A percentile compares a stretch with the other conserved stretches of the same genome.
phyloP scores from a whole-genome alignment of 2,329 filamentous ascomycete genomes.

The Colletotrichum falcatum region DNA sequence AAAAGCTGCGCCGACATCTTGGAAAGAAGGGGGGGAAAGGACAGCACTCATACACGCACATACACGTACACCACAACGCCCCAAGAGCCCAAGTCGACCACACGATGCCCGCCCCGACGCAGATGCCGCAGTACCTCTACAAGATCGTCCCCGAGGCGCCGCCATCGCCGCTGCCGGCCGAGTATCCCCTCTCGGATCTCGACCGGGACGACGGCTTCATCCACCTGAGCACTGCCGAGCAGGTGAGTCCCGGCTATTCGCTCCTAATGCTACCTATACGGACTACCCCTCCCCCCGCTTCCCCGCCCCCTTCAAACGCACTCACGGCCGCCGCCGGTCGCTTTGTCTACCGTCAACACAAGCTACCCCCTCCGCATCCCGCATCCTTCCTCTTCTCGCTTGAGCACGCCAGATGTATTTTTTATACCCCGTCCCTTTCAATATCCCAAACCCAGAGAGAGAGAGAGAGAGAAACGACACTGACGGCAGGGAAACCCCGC shows the following conservation, averaged over 20 bases:
- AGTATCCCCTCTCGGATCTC: slow-evolving; percentile 69
- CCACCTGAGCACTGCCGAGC: slow-evolving; percentile 68
- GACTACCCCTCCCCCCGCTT: not conserved
- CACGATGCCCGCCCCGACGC: slow-evolving; percentile 43
- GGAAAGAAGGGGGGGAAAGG: not conserved
- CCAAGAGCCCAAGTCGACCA: not conserved
- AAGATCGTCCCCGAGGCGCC: slow-evolving; percentile 69
- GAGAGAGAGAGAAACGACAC: not conserved
- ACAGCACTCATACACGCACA: not conserved
- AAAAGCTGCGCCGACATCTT: too few species aligned
- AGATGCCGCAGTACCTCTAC: slow-evolving; percentile 63
- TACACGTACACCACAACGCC: not conserved
- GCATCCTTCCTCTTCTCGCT: not conserved
- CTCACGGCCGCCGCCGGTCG: not conserved
- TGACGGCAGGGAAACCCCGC: not conserved
- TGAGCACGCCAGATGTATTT: not conserved
- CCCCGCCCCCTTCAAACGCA: too few species aligned
- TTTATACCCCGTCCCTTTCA: not conserved
- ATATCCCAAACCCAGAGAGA: not conserved
- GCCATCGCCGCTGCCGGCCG: slow-evolving; percentile 63
- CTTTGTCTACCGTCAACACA: not conserved
- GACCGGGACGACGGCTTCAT: slow-evolving; percentile 72
- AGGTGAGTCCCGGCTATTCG: slow-evolving; percentile 56
- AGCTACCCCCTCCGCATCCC: not conserved
- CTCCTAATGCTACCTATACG: not conserved